Conservation (phyloP, 805 yeast genomes). For the Candida argentea region DNA sequence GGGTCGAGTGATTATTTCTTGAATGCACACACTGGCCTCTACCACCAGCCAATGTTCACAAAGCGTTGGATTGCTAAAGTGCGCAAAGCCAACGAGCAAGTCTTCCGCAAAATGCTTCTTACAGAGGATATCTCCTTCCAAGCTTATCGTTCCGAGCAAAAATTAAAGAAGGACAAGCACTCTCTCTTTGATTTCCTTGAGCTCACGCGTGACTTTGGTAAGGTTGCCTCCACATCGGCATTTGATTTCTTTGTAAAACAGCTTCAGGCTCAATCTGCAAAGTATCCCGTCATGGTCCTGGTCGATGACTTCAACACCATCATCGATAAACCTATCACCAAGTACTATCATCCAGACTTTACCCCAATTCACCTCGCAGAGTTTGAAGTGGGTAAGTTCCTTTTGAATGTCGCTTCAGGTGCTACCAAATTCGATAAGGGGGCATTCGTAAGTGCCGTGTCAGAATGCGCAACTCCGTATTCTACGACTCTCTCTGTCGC, state of each 20-base stretch:
- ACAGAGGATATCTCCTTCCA: constrained; percentile 23
- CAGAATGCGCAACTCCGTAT: constrained; percentile 41
- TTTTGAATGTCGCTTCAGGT: constrained; percentile 49
- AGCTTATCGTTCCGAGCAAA: constrained; percentile 20
- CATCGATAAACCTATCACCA: constrained; percentile 42
- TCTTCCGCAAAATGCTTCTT: constrained; percentile 24
- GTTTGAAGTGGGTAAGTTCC: constrained; percentile 51
- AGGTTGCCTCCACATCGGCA: constrained; percentile 30
- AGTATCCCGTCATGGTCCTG: constrained; percentile 52
- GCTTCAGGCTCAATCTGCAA: constrained; percentile 35
- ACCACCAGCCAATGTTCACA: constrained; percentile 73
- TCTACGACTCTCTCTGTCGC: constrained; percentile 47
- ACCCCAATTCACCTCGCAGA: constrained; percentile 46
- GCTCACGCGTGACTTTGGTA: constrained; percentile 28
- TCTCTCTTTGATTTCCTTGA: constrained; percentile 13
- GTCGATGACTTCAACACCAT: constrained; percentile 68
- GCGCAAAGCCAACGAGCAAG: constrained; percentile 23
- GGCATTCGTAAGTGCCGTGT: constrained; percentile 54
- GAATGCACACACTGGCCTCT: constrained; percentile 37
- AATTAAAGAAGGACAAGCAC: constrained; percentile 23
- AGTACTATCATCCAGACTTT: constrained; percentile 50
- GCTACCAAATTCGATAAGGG: constrained; percentile 44
- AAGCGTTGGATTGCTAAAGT: constrained; percentile 46
- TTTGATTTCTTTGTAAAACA: constrained; percentile 48
- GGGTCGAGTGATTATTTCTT: constrained; percentile 64